These are phyloP conservation scores for Anisodus tanguticus DNA, from an alignment of 257 asterid species.

Conservation along the genomic window DNA sequence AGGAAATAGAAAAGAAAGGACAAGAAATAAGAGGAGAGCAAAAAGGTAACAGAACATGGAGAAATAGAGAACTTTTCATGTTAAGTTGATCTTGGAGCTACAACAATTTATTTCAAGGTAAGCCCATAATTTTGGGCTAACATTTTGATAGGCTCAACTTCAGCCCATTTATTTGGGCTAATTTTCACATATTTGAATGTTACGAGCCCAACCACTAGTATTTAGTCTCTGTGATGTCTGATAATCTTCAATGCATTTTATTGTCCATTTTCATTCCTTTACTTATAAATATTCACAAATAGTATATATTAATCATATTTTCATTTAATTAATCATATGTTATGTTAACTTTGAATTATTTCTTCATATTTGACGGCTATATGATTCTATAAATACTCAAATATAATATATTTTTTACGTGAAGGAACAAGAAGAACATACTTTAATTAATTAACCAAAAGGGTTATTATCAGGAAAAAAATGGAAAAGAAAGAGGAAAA, in stretches of 20 bases:
- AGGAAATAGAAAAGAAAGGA: no score
- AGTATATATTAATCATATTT: accelerated
- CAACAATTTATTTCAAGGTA: background rate
- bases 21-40: no score
- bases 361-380: background rate
- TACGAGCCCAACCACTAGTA: no score
- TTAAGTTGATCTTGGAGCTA: background rate
- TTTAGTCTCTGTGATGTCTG: no score
- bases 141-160: background rate
- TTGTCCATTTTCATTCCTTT: background rate
- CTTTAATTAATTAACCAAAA: background rate
- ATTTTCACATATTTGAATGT: no score
- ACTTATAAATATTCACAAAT: background rate
- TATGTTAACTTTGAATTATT: background rate
- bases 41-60: no score
- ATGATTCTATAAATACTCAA: background rate
- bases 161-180: background rate
- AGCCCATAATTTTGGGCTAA: background rate
- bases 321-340: background rate
- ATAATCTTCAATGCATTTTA: no score
- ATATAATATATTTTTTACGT: background rate
- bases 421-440: background rate
- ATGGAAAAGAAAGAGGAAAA: no score
- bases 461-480: background rate
- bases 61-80: background rate